Percentiles rank a stretch among this genome's conserved stretches.
phyloP scores from a whole-genome alignment of 257 asterid species.

The Jaltomata sinuosa region DNA sequence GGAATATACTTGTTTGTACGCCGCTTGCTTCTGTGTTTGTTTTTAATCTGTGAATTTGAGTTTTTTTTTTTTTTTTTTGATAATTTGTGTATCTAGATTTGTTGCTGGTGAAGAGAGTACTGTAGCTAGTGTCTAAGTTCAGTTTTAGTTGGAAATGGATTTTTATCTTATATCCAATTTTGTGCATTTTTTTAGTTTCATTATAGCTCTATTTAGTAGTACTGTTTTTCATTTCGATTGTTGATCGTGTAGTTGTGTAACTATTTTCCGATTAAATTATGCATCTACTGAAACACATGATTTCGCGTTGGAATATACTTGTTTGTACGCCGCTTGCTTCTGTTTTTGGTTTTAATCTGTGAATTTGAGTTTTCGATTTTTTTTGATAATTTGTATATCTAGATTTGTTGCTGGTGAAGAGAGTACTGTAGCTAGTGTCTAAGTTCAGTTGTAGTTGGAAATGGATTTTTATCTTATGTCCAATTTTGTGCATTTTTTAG shows the following conservation, averaged over 20 bases:
- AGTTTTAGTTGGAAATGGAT: not conserved
- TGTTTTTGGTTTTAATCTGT: not conserved
- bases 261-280: not conserved
- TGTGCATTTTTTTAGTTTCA: not conserved
- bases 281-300: not conserved
- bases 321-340: no score
- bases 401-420: not conserved
- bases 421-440: not conserved
- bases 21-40: not conserved
- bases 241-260: not conserved
- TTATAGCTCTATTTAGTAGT: not conserved
- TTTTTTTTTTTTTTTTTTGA: not conserved
- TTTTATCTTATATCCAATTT: not conserved
- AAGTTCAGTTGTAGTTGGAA: not conserved
- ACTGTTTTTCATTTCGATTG: not conserved
- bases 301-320: not conserved
- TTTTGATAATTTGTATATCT: not conserved
- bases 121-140: not conserved
- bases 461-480: not conserved
- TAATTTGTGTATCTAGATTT: not conserved
- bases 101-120: not conserved
- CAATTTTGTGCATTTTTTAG: not conserved
- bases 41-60: not conserved
- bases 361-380: not conserved
- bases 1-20: not conserved